A percentile compares a stretch with the other conserved stretches of the same genome.
These are phyloP conservation scores for Daedalea quercina DNA, from an alignment of 768 basidiomycete species.

Conservation along the genomic window DNA sequence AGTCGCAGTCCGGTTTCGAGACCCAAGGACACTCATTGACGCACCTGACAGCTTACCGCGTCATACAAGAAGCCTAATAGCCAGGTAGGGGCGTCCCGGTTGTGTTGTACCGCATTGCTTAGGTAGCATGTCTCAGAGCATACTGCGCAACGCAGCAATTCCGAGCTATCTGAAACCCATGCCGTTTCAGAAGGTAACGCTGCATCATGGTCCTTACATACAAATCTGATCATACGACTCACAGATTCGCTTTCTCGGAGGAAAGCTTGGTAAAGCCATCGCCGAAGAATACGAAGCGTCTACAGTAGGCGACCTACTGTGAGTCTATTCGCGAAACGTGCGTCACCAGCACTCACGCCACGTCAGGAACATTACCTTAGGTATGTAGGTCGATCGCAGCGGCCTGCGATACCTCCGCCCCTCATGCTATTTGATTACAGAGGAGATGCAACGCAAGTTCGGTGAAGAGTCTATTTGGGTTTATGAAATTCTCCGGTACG, in stretches of 20 bases:
- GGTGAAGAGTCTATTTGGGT: conserved; percentile 87
- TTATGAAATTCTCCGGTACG: conserved; percentile 81
- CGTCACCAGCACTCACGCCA: background rate
- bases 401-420: background rate
- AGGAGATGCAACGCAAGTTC: conserved; percentile 74
- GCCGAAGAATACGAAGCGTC: conserved; percentile 85
- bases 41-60: conserved; percentile 58
- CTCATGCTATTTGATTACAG: conserved; percentile 31
- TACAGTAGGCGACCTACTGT: conserved; percentile 89
- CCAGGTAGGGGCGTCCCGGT: conserved; percentile 45
- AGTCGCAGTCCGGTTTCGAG: background rate
- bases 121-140: conserved; percentile 46
- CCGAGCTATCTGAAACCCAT: conserved; percentile 79
- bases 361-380: conserved; percentile 50
- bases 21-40: background rate
- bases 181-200: conserved; percentile 48
- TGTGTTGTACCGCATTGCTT: background rate
- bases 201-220: background rate
- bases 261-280: conserved; percentile 85
- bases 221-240: background rate
- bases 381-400: conserved; percentile 24
- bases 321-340: conserved; percentile 23
- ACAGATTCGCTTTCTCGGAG: conserved; percentile 87
- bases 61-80: conserved; percentile 89
- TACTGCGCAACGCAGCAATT: conserved; percentile 78